These are phyloP conservation scores for Hordeum marinum DNA, from an alignment of 176 grass and related monocot genomes.

Conservation along the genomic window DNA sequence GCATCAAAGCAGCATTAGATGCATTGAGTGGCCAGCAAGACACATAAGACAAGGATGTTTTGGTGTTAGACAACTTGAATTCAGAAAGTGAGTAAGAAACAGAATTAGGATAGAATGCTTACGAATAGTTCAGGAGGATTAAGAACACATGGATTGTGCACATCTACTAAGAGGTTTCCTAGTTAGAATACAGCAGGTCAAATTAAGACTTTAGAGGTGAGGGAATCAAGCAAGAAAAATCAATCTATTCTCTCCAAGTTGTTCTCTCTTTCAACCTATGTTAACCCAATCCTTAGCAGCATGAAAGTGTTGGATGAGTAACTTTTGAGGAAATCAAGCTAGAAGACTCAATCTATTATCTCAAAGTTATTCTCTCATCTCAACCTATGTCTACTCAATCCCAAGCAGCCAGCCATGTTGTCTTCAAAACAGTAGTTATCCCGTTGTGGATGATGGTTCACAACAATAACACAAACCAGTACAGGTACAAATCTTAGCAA, in stretches of 20 bases:
- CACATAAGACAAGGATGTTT: background rate
- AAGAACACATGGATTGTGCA: background rate
- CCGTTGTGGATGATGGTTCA: background rate
- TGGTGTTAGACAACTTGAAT: background rate
- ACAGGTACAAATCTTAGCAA: background rate
- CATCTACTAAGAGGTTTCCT: background rate
- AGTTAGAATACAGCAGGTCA: background rate
- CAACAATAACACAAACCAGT: background rate
- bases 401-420: background rate
- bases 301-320: background rate
- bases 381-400: slow-evolving; percentile 8
- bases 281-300: background rate
- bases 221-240: background rate
- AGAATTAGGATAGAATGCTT: background rate
- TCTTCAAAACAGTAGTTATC: background rate
- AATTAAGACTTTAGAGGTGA: background rate
- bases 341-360: background rate
- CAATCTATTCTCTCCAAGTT: background rate
- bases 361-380: background rate
- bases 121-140: background rate
- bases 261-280: background rate
- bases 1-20: slow-evolving; percentile 9
- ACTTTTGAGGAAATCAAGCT: background rate
- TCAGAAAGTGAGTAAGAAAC: background rate
- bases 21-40: background rate